phyloP scores from a whole-genome alignment of 768 basidiomycete species.

The Wakefieldia striispora region DNA sequence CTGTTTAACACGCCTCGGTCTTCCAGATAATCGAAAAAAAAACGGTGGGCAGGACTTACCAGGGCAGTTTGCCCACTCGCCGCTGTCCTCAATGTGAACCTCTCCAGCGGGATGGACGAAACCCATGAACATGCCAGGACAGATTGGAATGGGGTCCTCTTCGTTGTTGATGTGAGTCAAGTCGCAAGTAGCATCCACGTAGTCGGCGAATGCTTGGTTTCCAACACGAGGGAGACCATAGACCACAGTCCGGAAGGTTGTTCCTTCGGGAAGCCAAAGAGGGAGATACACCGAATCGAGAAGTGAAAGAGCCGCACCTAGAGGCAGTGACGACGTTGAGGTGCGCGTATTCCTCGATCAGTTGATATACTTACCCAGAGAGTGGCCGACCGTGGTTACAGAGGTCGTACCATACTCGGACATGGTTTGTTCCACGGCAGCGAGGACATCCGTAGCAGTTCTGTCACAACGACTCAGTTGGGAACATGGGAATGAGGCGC shows the following conservation, averaged over 20 bases:
- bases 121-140: slow-evolving; percentile 35
- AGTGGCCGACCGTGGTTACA: slow-evolving; percentile 48
- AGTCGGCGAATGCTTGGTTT: slow-evolving; percentile 59
- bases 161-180: slow-evolving; percentile 58
- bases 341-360: background rate
- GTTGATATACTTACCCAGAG: slow-evolving; percentile 29
- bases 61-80: slow-evolving; percentile 54
- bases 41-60: slow-evolving; percentile 27
- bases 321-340: background rate
- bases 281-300: slow-evolving; percentile 41
- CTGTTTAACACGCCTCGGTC: slow-evolving; percentile 3
- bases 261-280: slow-evolving; percentile 35
- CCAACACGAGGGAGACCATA: slow-evolving; percentile 46
- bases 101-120: slow-evolving; percentile 43
- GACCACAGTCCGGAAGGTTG: slow-evolving; percentile 29
- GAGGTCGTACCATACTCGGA: slow-evolving; percentile 31
- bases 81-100: slow-evolving; percentile 43
- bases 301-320: slow-evolving; percentile 38
- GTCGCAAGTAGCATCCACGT: slow-evolving; percentile 44
- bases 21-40: background rate
- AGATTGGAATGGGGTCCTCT: slow-evolving; percentile 39
- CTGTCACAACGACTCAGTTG: slow-evolving; percentile 18
- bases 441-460: slow-evolving; percentile 39
- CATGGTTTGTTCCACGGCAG: slow-evolving; percentile 44
- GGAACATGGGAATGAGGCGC: background rate